These are phyloP conservation scores for Arabidopsis hybrid DNA, from an alignment of 441 rosid species.

Conservation along the genomic window DNA sequence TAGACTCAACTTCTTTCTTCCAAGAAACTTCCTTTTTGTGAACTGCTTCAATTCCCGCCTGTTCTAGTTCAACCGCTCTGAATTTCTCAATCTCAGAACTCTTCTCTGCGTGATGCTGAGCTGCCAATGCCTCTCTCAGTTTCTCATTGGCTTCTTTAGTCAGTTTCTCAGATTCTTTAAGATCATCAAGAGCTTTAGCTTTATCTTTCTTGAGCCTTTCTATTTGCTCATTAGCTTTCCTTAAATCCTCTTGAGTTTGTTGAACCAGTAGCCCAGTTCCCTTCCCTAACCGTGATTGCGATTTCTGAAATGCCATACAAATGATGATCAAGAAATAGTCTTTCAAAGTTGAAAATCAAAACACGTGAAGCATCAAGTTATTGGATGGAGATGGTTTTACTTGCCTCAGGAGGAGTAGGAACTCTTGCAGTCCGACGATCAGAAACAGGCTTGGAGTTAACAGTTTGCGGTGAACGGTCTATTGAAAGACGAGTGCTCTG, in stretches of 20 bases:
- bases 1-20: conserved; percentile 78
- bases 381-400: conserved; percentile 18
- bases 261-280: conserved; percentile 75
- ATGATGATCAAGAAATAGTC: neutral
- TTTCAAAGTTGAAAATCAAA: neutral
- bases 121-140: conserved; percentile 80
- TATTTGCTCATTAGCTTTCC: conserved; percentile 77
- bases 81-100: conserved; percentile 85
- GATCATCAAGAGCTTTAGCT: conserved; percentile 66
- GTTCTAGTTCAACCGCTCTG: conserved; percentile 83
- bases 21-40: conserved; percentile 80
- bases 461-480: conserved; percentile 76
- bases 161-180: conserved; percentile 68
- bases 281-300: conserved; percentile 52
- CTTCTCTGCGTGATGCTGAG: conserved; percentile 87
- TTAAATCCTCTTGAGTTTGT: conserved; percentile 72
- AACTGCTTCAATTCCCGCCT: conserved; percentile 81
- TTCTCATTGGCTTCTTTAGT: conserved; percentile 81
- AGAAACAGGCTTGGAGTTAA: conserved; percentile 63
- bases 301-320: conserved; percentile 54
- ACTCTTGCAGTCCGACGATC: conserved; percentile 73
- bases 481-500: conserved; percentile 69
- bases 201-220: conserved; percentile 75
- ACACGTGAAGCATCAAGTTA: conserved; percentile 12
- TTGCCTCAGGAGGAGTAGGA: conserved; percentile 73